Evolutionary conservation across 768 basidiomycete species (phyloP).

Genomic region (Termitomyces sp.): DNA sequence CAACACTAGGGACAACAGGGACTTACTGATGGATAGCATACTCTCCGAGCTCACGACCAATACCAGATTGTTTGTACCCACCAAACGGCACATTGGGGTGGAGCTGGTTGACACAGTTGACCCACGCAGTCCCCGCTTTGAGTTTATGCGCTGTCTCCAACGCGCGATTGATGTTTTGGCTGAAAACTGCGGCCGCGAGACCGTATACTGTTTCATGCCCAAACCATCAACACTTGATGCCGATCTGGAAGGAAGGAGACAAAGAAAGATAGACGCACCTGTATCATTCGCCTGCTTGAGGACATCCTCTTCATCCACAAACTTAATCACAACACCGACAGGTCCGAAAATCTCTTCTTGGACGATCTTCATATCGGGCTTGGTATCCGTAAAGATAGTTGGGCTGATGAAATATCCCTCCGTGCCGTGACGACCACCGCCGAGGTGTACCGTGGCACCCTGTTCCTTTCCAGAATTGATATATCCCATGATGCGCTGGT

Average conservation of each 20-base stretch:
- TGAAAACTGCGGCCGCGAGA: conserved; percentile 84
- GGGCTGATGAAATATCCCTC: conserved; percentile 60
- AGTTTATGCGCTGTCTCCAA: conserved; percentile 67
- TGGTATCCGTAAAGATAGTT: conserved; percentile 63
- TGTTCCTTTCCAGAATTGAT: conserved; percentile 47
- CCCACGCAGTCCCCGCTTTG: conserved; percentile 80
- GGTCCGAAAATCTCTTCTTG: conserved; percentile 72
- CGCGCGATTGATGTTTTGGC: conserved; percentile 70
- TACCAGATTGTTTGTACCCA: conserved; percentile 80
- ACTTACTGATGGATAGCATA: conserved; percentile 63
- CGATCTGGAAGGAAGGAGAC: not conserved
- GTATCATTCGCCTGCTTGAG: conserved; percentile 81
- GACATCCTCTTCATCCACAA: conserved; percentile 52
- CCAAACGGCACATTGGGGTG: conserved; percentile 71
- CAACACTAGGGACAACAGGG: not conserved
- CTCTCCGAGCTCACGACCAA: conserved; percentile 77
- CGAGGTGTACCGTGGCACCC: conserved; percentile 59
- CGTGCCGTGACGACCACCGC: conserved; percentile 46
- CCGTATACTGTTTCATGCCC: conserved; percentile 50
- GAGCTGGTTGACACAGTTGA: conserved; percentile 47
- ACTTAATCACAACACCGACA: conserved; percentile 64
- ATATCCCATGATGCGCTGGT: conserved; percentile 63
- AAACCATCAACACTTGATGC: not conserved
- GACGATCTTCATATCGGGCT: conserved; percentile 63
- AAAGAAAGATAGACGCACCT: conserved; percentile 9